A percentile compares a stretch with the other conserved stretches of the same genome.
phyloP scores from a whole-genome alignment of 495 filamentous ascomycete species.

The Tuber umbilicatum region DNA sequence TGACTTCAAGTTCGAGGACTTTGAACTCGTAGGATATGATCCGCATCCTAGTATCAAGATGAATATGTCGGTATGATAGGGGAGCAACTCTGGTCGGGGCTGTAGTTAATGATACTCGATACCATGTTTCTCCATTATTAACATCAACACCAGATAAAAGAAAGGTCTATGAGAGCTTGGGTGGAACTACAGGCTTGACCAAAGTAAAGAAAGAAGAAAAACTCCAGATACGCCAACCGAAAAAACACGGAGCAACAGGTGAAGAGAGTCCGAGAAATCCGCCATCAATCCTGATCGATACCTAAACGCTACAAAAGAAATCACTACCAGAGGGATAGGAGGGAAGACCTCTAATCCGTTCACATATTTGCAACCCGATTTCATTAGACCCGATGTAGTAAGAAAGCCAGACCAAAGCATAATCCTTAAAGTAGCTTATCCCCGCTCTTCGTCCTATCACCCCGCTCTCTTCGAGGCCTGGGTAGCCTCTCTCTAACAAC shows the following conservation, averaged over 20 bases:
- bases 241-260: background rate
- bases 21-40: slow-evolving; percentile 78
- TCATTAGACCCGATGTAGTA: background rate
- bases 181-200: slow-evolving; percentile 3
- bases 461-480: slow-evolving; percentile 10
- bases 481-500: slow-evolving; percentile 28
- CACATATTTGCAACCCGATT: background rate
- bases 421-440: slow-evolving; percentile 17
- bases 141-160: background rate
- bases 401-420: background rate
- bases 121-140: background rate
- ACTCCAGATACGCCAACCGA: slow-evolving; percentile 21
- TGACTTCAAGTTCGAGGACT: slow-evolving; percentile 81
- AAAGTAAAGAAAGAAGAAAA: slow-evolving; percentile 6
- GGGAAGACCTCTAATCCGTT: slow-evolving; percentile 8
- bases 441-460: background rate
- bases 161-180: background rate
- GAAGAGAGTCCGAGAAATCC: slow-evolving; percentile 5
- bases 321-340: background rate
- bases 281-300: slow-evolving; percentile 1
- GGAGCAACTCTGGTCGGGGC: background rate
- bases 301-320: background rate
- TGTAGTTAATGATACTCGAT: slow-evolving; percentile 12
- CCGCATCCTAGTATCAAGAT: slow-evolving; percentile 86
- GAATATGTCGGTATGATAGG: slow-evolving; percentile 85